Evolutionary conservation across 108 stramenopile species (phyloP), one percentile per base, ranked within the genome.

Genomic region (Nannochloropsis salina): DNA sequence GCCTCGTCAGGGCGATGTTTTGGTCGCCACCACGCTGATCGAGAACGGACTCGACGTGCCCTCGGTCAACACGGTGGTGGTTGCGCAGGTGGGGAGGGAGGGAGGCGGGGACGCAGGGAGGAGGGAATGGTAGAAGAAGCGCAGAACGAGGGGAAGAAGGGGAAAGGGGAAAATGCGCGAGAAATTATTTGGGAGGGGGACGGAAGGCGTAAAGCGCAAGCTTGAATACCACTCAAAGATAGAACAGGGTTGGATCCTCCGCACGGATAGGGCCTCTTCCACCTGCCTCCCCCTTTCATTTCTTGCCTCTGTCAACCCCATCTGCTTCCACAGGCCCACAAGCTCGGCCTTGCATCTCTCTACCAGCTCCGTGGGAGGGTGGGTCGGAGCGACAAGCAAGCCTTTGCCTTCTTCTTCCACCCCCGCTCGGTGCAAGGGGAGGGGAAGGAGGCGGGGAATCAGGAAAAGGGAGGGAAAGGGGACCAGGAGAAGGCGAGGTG

Each of bases 31-130:
- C 22, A 96, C 96, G 10, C 95, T 98, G 44, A 96, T 98, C 88
- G 97, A 98, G 92, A 97, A 97, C 90, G 97, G 97, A 42, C 94
- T 98, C 42, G 96, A 98, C 88, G 95, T 98, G 85, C 98, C 98
- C 20, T 88, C 91, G 80, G 96, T 96, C 5, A 98, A 98, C 83
- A 95, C 96, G 9, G 95, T 98, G 85, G 93, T 98, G 81, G 93
- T 98, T 15, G 47, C 47, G 44, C 91, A 94, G 86, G 94, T 83
- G 12, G 31, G 31, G 31, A 31, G 31, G 31, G 31, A 31, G 31
- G 31, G 31, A 31, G 31, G 31, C 31, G 31, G 31, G 31, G 0
- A 31, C 31, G 31, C 31, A 31, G 31, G 31, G 31, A 31, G 31
- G 31, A 31, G 31, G 31, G 31, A 1, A 31, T 31, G 1, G 31